phyloP scores from a whole-genome alignment of 176 grass and related monocot genomes.

The Triticum dicoccoides region DNA sequence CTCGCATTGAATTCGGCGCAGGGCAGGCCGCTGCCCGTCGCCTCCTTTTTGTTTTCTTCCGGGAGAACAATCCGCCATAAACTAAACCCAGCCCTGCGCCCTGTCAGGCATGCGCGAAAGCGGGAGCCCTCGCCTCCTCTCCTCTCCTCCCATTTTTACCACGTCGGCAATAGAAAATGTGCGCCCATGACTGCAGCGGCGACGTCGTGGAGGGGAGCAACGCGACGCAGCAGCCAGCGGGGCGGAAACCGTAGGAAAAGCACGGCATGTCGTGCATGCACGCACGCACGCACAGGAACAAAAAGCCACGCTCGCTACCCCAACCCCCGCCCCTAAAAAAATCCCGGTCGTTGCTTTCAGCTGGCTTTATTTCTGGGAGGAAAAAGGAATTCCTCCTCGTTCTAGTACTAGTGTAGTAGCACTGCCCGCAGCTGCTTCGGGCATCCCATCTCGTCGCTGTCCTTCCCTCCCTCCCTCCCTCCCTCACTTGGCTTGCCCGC shows the following conservation, averaged over 20 bases:
- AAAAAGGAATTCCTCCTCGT: too few relatives aligned
- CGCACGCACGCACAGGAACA: neutral
- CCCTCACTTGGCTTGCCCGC: constrained; percentile 32
- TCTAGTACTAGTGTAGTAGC: too few relatives aligned
- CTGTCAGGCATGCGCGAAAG: neutral
- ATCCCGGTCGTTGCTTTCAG: neutral
- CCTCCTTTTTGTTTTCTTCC: neutral
- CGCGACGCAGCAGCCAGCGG: neutral
- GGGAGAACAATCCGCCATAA: neutral
- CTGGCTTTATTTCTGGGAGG: too few relatives aligned
- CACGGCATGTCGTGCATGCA: constrained; percentile 44
- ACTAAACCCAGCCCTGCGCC: neutral
- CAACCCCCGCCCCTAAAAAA: neutral
- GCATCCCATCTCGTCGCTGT: neutral
- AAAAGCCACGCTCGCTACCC: neutral
- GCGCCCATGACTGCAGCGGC: neutral
- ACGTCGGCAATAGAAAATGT: neutral
- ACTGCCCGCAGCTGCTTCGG: too few relatives aligned
- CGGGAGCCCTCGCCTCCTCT: neutral
- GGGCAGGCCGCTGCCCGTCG: neutral
- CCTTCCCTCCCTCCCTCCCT: neutral
- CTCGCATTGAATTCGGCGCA: neutral
- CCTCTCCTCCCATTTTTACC: too few relatives aligned
- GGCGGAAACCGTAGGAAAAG: constrained; percentile 1
- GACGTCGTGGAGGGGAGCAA: constrained; percentile 24